These are phyloP conservation scores for Neofusicoccum ribis DNA, from an alignment of 2,329 filamentous ascomycete species.

Conservation along the genomic window DNA sequence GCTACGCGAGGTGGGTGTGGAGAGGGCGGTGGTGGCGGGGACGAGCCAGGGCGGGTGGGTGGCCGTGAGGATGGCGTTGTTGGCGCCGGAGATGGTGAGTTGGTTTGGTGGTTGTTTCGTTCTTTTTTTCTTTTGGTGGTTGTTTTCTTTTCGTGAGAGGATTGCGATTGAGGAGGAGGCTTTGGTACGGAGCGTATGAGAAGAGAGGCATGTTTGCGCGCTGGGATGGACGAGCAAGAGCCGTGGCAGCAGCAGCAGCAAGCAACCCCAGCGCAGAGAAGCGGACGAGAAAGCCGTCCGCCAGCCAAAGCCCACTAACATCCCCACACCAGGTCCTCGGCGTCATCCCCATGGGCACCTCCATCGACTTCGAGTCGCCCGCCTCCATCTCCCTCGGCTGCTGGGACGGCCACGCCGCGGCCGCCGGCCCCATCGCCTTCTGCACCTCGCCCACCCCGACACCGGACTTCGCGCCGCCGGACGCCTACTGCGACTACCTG, in stretches of 20 bases:
- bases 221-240: no score
- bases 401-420: slow-evolving; percentile 44
- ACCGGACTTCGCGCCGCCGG: slow-evolving; percentile 44
- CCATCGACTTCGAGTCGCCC: slow-evolving; percentile 51
- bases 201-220: no score
- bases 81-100: slow-evolving; percentile 49
- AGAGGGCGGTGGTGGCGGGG: slow-evolving; percentile 50
- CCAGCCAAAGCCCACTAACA: neutral
- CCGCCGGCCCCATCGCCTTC: slow-evolving; percentile 33
- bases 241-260: no score
- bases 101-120: neutral
- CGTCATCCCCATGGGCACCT: slow-evolving; percentile 54
- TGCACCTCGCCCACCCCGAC: slow-evolving; percentile 42
- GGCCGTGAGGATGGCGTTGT: slow-evolving; percentile 52
- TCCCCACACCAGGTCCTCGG: slow-evolving; percentile 46
- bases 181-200: no score
- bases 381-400: slow-evolving; percentile 47
- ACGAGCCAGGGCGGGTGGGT: slow-evolving; percentile 59
- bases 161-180: no score
- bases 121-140: neutral
- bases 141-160: no score
- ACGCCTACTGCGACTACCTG: slow-evolving; percentile 48
- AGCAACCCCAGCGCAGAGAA: no score
- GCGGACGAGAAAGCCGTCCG: no score
- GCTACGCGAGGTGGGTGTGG: slow-evolving; percentile 42